A percentile compares a stretch with the other conserved stretches of the same genome.
These are phyloP conservation scores for Rehmannia glutinosa DNA, from an alignment of 257 asterid species.

Conservation along the genomic window DNA sequence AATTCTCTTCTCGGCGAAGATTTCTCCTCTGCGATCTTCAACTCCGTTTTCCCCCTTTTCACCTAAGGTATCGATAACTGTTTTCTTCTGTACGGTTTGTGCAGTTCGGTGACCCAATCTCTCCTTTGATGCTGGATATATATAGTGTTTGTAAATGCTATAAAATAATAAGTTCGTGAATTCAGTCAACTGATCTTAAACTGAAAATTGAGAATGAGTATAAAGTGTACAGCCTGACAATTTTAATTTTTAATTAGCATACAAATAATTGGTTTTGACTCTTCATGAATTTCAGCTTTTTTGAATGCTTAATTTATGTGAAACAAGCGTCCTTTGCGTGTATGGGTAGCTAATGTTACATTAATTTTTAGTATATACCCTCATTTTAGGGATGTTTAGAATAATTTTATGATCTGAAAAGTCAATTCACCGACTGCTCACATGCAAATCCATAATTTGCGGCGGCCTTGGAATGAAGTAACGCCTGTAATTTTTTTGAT, in stretches of 20 bases:
- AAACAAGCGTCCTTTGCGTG: slow-evolving; percentile 18
- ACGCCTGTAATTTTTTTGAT: not conserved
- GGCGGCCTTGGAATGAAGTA: not conserved
- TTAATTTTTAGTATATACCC: not conserved
- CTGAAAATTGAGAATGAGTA: not conserved
- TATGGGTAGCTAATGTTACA: not conserved
- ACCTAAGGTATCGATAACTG: not conserved
- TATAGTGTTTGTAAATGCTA: slow-evolving; percentile 14
- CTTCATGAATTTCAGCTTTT: too few species aligned
- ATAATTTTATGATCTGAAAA: slow-evolving; percentile 10
- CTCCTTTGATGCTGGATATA: not conserved
- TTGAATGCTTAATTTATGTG: not conserved
- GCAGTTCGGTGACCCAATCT: slow-evolving; percentile 3
- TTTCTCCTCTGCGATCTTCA: slow-evolving; percentile 28
- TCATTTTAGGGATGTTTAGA: not conserved
- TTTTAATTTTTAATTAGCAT: not conserved
- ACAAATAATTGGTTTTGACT: slow-evolving; percentile 1
- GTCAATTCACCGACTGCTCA: slow-evolving; percentile 22
- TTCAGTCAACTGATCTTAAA: not conserved
- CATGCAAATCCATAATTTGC: slow-evolving; percentile 36
- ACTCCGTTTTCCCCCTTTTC: slow-evolving; percentile 9
- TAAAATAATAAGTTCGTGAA: not conserved
- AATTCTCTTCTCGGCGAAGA: slow-evolving; percentile 22
- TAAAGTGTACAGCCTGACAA: not conserved
- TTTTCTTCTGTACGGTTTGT: slow-evolving; percentile 13